Base-by-base conservation (phyloP, 352 stramenopile genomes). In the Phytophthora agathidicida region DNA sequence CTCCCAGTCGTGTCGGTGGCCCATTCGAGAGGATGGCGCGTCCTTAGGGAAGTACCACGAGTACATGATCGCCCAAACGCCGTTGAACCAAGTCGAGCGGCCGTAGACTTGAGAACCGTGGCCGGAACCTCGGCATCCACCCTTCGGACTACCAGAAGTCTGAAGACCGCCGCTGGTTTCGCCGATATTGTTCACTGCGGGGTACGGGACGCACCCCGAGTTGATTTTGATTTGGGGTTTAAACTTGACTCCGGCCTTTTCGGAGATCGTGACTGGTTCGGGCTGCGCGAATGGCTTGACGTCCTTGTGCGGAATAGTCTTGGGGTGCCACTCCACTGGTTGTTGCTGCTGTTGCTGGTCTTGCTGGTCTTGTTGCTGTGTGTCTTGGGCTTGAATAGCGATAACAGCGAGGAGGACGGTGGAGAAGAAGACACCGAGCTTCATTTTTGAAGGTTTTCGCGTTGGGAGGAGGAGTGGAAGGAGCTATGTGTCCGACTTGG, bases 11-110 rank as follows among this genome's bases (percentile, higher is more conserved):
- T 81, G 72, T 9, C 72, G 68, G 58, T 81, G 68, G 9, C 68
- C 72, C 5, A 80, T 32, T 9, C 44, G 20, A 14, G 58, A 47
- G 9, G 46, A 67, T 22, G 67, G 67, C 26, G 64, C 64, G 56
- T 80, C 71, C 54, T 77, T 80, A 14, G 71, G 64, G 45, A 80
- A 77, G 60, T 80, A 80, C 67, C 67, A 75, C 16, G 58, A 60
- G 60, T 73, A 73, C 60, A 70, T 70, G 60, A 75, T 64, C 27
- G 46, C 60, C 43, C 50, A 71, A 0, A 49, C 19, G 8, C 31
- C 48, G n/a, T 60, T 67, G 54, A 63, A 62, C 49, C 52, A 64
- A 2, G 44, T 58, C 3, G 65, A 63, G 7, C 60, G 66, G 6
- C 60, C 66, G 48, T 75, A 75, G 16, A 71, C 33, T 38, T 75